Conservation (phyloP, 2,329 filamentous ascomycete genomes). For the Aspergillus niger region DNA sequence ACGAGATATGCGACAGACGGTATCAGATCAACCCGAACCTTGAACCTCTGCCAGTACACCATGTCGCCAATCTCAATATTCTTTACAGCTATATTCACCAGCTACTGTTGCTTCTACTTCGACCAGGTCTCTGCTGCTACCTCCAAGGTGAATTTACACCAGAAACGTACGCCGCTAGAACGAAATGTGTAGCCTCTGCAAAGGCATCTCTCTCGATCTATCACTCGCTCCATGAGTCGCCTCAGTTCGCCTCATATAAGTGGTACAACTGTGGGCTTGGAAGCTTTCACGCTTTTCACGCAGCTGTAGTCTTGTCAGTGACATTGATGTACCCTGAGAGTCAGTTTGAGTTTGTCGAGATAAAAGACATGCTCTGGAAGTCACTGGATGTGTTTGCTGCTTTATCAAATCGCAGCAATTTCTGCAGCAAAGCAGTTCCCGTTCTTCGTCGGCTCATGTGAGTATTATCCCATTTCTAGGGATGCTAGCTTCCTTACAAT, state of each 20-base stretch:
- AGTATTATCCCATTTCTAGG: conserved; percentile 6
- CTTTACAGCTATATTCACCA: conserved; percentile 45
- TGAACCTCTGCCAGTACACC: conserved; percentile 34
- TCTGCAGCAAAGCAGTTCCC: conserved; percentile 41
- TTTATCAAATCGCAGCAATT: conserved; percentile 36
- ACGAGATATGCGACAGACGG: conserved; percentile 33
- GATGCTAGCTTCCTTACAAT: neutral
- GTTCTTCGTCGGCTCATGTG: conserved; percentile 40
- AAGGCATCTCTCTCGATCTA: conserved; percentile 39
- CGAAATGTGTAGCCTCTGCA: conserved; percentile 37
- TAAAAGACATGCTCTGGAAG: conserved; percentile 30
- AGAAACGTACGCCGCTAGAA: conserved; percentile 32
- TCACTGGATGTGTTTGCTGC: conserved; percentile 37
- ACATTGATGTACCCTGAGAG: conserved; percentile 33
- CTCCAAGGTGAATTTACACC: conserved; percentile 34
- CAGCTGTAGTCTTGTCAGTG: conserved; percentile 36
- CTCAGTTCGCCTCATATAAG: conserved; percentile 38
- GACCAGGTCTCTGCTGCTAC: conserved; percentile 37
- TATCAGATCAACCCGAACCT: conserved; percentile 29
- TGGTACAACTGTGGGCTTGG: conserved; percentile 45
- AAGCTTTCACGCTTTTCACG: conserved; percentile 46
- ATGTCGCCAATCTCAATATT: conserved; percentile 44
- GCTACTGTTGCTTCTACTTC: conserved; percentile 40
- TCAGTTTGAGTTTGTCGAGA: conserved; percentile 33
- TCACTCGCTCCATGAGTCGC: conserved; percentile 32